A percentile compares a stretch with the other conserved stretches of the same genome.
Conservation (phyloP, 306 rosid genomes). For the Lotus japonicus region DNA sequence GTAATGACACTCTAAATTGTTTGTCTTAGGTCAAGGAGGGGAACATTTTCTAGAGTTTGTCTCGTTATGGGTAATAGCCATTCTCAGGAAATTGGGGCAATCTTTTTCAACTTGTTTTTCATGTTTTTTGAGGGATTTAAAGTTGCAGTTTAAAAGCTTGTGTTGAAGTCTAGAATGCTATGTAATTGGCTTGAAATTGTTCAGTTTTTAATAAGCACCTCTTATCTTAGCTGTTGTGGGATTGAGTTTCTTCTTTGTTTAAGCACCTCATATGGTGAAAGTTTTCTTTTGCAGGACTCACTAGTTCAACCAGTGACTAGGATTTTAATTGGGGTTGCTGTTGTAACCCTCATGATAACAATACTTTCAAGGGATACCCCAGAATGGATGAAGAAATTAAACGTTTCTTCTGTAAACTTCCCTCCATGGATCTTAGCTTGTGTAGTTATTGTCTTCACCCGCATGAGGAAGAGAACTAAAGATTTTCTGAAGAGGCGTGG, state of each 20-base stretch:
- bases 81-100: background rate
- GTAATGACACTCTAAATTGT: background rate
- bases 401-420: conserved; percentile 48
- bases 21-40: background rate
- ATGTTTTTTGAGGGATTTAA: background rate
- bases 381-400: conserved; percentile 57
- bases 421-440: conserved; percentile 92
- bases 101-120: background rate
- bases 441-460: conserved; percentile 75
- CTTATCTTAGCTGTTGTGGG: background rate
- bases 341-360: conserved; percentile 54
- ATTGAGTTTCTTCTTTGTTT: background rate
- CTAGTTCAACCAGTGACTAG: conserved; percentile 67
- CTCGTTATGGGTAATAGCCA: background rate
- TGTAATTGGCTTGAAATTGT: background rate
- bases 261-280: background rate
- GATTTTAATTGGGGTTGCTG: conserved; percentile 64
- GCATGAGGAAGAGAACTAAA: conserved; percentile 78
- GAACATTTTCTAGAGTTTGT: background rate
- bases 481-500: conserved; percentile 51
- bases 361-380: conserved; percentile 52
- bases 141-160: background rate
- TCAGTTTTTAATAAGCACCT: no score
- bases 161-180: background rate
- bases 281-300: conserved; percentile 54